Percentiles rank a stretch among this genome's conserved stretches.
These are phyloP conservation scores for Plasmopara halstedii DNA, from an alignment of 352 stramenopile species.

Conservation along the genomic window DNA sequence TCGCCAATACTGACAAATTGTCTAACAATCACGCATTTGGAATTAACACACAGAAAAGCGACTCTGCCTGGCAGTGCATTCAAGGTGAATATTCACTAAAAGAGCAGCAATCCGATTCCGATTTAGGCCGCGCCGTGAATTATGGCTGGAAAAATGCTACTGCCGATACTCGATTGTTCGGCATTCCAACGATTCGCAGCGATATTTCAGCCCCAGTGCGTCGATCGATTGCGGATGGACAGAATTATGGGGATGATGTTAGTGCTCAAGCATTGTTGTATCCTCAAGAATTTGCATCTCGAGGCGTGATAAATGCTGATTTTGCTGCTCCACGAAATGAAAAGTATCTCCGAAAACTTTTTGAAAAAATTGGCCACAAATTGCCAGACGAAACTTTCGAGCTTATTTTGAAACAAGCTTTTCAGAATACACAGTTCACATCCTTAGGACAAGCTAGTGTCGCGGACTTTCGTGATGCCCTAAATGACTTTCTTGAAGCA, in stretches of 20 bases:
- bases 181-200: slow-evolving; percentile 75
- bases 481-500: slow-evolving; percentile 61
- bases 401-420: slow-evolving; percentile 61
- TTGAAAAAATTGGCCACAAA: slow-evolving; percentile 60
- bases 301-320: slow-evolving; percentile 78
- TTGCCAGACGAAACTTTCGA: slow-evolving; percentile 57
- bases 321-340: slow-evolving; percentile 58
- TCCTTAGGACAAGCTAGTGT: slow-evolving; percentile 39
- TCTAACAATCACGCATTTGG: slow-evolving; percentile 58
- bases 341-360: slow-evolving; percentile 56
- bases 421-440: slow-evolving; percentile 34
- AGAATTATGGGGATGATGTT: slow-evolving; percentile 89
- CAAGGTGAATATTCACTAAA: slow-evolving; percentile 72
- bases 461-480: slow-evolving; percentile 61
- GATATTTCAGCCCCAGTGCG: slow-evolving; percentile 71
- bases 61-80: slow-evolving; percentile 69
- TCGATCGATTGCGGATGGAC: slow-evolving; percentile 78
- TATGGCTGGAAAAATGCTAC: slow-evolving; percentile 82
- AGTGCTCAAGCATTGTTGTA: slow-evolving; percentile 78
- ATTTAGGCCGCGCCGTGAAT: slow-evolving; percentile 77
- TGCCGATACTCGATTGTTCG: slow-evolving; percentile 55
- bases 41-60: slow-evolving; percentile 36
- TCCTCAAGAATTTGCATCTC: slow-evolving; percentile 69
- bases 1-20: slow-evolving; percentile 26
- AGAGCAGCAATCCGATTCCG: slow-evolving; percentile 72